These are phyloP conservation scores for Vitis hybrid DNA, from an alignment of 177 flowering plant genomes.

Conservation along the genomic window DNA sequence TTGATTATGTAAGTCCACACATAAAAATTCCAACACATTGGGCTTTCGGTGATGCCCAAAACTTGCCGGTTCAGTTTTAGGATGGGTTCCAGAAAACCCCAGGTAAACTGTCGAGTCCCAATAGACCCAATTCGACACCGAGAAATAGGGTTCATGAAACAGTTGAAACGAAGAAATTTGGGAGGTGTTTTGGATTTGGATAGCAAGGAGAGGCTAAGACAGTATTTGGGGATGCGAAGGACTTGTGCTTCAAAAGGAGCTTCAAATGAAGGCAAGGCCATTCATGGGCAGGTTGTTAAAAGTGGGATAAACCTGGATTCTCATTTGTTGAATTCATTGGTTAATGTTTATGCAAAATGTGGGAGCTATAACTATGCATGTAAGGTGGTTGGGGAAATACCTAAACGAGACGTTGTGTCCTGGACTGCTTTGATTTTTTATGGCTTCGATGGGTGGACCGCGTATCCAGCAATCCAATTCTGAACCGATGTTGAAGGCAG, in stretches of 20 bases:
- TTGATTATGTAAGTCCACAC: no score
- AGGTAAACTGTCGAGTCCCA: no score
- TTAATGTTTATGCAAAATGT: constrained; percentile 32
- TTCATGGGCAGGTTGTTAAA: constrained; percentile 29
- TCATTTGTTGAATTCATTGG: constrained; percentile 29
- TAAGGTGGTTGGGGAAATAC: constrained; percentile 34
- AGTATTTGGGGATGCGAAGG: constrained; percentile 16
- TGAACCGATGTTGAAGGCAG: no score
- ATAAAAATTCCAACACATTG: no score
- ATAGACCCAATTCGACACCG: no score
- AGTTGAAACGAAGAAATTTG: no score
- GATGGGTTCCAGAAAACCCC: no score
- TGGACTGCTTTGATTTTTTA: constrained; percentile 14
- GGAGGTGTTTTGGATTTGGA: background rate
- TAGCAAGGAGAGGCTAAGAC: constrained; percentile 8
- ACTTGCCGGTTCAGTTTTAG: no score
- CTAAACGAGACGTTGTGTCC: constrained; percentile 31
- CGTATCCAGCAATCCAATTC: no score
- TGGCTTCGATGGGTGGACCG: no score
- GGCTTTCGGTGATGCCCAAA: no score
- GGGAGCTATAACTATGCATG: constrained; percentile 17
- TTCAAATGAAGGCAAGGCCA: constrained; percentile 16
- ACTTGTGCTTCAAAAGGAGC: constrained; percentile 12
- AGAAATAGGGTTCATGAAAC: no score
- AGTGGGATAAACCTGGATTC: constrained; percentile 17